These are phyloP conservation scores for Fraxinus baroniana DNA, from an alignment of 305 asterid genomes.

Conservation along the genomic window DNA sequence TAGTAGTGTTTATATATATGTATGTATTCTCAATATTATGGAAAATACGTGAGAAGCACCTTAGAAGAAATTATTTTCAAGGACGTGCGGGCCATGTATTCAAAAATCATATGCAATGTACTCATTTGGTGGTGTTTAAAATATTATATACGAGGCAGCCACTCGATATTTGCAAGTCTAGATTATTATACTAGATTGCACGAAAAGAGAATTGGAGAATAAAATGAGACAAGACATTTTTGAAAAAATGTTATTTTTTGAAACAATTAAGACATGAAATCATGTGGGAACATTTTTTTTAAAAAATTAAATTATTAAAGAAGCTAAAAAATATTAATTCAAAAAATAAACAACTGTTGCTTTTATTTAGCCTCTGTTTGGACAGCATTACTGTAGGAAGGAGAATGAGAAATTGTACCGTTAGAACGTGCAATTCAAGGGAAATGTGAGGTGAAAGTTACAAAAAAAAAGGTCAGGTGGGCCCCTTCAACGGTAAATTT, in stretches of 20 bases:
- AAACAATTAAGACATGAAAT: not conserved
- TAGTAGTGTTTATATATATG: not conserved
- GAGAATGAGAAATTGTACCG: no score
- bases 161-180: not conserved
- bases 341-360: not conserved
- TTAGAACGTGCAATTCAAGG: no score
- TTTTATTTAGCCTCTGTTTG: not conserved
- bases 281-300: not conserved
- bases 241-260: not conserved
- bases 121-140: not conserved
- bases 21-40: not conserved
- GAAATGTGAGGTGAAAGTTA: no score
- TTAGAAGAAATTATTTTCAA: not conserved
- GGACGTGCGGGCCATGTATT: constrained; percentile 15
- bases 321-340: not conserved
- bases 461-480: no score
- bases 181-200: not conserved
- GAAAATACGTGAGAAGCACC: constrained; percentile 16
- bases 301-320: not conserved
- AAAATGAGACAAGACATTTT: not conserved
- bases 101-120: not conserved
- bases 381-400: no score
- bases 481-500: no score
- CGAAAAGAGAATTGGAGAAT: not conserved
- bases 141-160: not conserved